Conservation (phyloP, 2,329 filamentous ascomycete genomes). For the Clarireedia paspali region DNA sequence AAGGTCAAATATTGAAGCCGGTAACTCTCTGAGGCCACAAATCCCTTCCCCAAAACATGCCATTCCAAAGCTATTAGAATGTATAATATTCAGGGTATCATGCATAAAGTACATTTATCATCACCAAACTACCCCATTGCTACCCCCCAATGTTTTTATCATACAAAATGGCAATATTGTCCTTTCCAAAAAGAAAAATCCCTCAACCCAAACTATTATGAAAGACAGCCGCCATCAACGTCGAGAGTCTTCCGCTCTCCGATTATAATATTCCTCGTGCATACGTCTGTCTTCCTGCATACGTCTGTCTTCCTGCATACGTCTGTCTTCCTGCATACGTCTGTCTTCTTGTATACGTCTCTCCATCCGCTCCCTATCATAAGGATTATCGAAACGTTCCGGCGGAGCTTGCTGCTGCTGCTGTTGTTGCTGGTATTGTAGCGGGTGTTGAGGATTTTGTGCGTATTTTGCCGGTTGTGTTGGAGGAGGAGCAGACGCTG, state of each 20-base stretch:
- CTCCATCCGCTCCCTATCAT: conserved; percentile 2
- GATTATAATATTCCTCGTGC: neutral
- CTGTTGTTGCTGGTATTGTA: conserved; percentile 18
- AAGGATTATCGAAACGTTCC: conserved; percentile 6
- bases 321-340: conserved; percentile 3
- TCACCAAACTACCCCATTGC: neutral
- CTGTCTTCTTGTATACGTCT: conserved; percentile 5
- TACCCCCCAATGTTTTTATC: neutral
- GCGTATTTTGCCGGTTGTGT: conserved; percentile 19
- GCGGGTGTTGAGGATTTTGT: conserved; percentile 16
- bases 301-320: neutral
- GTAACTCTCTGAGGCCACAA: too few species aligned
- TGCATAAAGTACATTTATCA: neutral
- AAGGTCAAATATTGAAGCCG: too few species aligned
- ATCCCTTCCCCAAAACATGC: too few species aligned
- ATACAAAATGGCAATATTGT: neutral
- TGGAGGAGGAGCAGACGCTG: conserved; percentile 18
- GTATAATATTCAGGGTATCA: neutral
- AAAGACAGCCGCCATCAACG: neutral
- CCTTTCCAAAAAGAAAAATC: neutral
- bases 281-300: neutral
- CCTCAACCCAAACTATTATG: neutral
- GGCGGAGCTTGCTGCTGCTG: conserved; percentile 9
- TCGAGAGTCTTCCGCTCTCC: neutral
- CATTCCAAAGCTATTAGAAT: neutral